Evolutionary conservation across 2,329 filamentous ascomycete species (phyloP).

Genomic region (Beauveria sp.): DNA sequence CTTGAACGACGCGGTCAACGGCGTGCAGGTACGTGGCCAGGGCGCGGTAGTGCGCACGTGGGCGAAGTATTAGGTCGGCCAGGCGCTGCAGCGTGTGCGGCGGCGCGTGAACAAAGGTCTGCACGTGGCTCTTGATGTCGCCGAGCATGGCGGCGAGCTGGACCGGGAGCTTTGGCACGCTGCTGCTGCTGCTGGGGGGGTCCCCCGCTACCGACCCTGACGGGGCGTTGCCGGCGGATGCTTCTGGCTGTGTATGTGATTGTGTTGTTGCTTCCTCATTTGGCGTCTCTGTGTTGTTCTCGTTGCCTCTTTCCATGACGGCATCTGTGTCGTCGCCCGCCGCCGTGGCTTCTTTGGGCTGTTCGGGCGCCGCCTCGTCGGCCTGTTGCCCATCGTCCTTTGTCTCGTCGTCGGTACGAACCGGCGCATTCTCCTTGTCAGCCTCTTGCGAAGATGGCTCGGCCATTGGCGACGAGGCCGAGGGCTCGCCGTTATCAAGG

Average conservation of each 20-base stretch:
- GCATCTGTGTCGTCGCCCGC: constrained; percentile 14
- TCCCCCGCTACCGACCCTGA: constrained; percentile 14
- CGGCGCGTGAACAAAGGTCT: constrained; percentile 64
- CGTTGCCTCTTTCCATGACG: constrained; percentile 5
- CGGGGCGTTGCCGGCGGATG: background rate
- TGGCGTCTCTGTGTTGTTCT: background rate
- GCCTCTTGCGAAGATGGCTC: constrained; percentile 45
- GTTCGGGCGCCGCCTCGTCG: background rate
- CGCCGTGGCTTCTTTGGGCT: background rate
- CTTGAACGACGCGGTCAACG: constrained; percentile 81
- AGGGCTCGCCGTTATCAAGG: constrained; percentile 19
- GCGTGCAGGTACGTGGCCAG: constrained; percentile 83
- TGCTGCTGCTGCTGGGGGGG: constrained; percentile 24
- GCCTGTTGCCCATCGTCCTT: background rate
- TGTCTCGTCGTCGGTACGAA: constrained; percentile 23
- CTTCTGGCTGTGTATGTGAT: background rate
- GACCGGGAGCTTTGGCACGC: constrained; percentile 43
- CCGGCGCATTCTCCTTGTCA: constrained; percentile 61
- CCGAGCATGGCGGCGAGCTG: constrained; percentile 55
- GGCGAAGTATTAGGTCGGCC: constrained; percentile 73
- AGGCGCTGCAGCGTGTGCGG: constrained; percentile 92
- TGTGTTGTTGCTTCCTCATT: background rate
- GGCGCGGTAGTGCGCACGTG: constrained; percentile 70
- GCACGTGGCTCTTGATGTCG: constrained; percentile 55
- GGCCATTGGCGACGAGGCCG: constrained; percentile 37